A percentile compares a stretch with the other conserved stretches of the same genome.
These are phyloP conservation scores for Neonectria sp. DNA, from an alignment of 2,329 filamentous ascomycete genomes.

Conservation along the genomic window DNA sequence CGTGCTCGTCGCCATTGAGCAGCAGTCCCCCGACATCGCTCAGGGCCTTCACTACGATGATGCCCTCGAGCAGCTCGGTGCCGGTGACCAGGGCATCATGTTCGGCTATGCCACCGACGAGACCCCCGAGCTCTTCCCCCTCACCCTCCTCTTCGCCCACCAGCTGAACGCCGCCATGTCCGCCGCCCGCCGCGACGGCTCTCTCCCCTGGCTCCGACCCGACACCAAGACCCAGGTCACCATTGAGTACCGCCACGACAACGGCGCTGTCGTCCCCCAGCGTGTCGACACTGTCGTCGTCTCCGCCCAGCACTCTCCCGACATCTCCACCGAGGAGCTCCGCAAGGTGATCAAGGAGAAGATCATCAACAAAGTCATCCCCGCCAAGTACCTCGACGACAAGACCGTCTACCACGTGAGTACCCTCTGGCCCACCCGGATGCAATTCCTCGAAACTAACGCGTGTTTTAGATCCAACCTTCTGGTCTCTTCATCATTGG, in stretches of 20 bases:
- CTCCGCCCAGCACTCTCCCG: conserved; percentile 92
- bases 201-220: conserved; percentile 93
- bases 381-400: conserved; percentile 91
- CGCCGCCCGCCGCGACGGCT: conserved; percentile 87
- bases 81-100: conserved; percentile 99
- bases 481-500: conserved; percentile 99
- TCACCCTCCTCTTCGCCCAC: conserved; percentile 95
- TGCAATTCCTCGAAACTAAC: conserved; percentile 27
- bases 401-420: conserved; percentile 94
- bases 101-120: conserved; percentile 99
- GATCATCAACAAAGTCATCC: conserved; percentile 97
- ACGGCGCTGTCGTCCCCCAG: conserved; percentile 91
- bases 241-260: conserved; percentile 97
- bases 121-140: conserved; percentile 95
- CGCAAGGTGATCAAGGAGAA: conserved; percentile 97
- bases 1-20: conserved; percentile 97
- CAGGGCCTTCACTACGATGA: conserved; percentile 99
- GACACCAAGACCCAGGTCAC: conserved; percentile 99
- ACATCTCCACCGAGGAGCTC: conserved; percentile 91
- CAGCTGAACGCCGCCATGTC: conserved; percentile 98
- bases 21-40: conserved; percentile 98
- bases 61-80: conserved; percentile 96
- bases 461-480: conserved; percentile 81
- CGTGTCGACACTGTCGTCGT: conserved; percentile 98
- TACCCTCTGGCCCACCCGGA: conserved; percentile 36